A percentile compares a stretch with the other conserved stretches of the same genome.
Conservation (phyloP, 148 eudicot genomes). For the Diospyros lotus region DNA sequence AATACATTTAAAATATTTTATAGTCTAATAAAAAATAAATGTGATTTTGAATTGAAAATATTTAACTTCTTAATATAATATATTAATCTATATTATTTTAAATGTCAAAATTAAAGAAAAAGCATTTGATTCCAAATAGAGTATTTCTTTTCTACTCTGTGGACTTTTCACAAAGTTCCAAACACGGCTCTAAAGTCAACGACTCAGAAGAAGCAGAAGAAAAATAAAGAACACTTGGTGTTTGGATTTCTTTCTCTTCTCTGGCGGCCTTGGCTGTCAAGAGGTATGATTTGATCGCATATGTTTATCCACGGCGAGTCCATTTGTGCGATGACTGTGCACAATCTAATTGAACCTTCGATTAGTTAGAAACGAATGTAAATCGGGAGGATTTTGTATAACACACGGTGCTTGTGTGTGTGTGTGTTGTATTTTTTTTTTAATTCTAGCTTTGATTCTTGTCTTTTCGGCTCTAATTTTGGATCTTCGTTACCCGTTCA, state of each 20-base stretch:
- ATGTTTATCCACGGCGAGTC: too few species aligned
- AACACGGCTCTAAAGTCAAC: too few species aligned
- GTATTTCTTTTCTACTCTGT: too few species aligned
- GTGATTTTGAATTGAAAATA: too few species aligned
- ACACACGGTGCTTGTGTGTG: conserved; percentile 1
- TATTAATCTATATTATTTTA: too few species aligned
- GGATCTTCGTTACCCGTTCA: conserved; percentile 46
- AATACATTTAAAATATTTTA: too few species aligned
- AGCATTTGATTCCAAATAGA: too few species aligned
- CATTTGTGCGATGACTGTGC: background rate
- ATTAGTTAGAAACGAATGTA: conserved; percentile 5
- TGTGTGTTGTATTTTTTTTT: background rate
- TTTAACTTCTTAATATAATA: too few species aligned
- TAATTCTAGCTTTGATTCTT: conserved; percentile 13
- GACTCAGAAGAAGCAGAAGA: too few species aligned
- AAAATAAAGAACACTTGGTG: background rate
- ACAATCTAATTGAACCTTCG: background rate
- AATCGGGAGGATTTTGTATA: conserved; percentile 9
- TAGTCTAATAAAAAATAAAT: too few species aligned
- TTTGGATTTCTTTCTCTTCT: conserved; percentile 17
- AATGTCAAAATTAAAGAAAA: too few species aligned
- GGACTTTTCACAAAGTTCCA: too few species aligned
- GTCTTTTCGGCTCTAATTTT: conserved; percentile 26
- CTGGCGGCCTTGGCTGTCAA: conserved; percentile 10
- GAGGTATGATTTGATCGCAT: conserved; percentile 9